phyloP scores from a whole-genome alignment of 148 eudicot species.

The Rhododendron ovatum region DNA sequence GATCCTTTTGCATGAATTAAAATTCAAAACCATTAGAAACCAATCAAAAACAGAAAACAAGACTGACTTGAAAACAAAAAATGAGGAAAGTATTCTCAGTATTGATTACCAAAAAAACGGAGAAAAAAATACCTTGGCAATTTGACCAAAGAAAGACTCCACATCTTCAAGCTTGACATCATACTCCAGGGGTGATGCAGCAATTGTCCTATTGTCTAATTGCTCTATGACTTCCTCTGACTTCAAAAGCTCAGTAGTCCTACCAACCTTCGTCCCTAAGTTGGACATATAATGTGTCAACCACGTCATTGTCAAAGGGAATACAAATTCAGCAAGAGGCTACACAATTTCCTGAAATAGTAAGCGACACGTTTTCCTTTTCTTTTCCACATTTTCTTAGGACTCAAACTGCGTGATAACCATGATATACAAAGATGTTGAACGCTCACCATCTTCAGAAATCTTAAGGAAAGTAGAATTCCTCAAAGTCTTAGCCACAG shows the following conservation, averaged over 20 bases:
- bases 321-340: not conserved
- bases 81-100: not conserved
- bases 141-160: constrained; percentile 70
- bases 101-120: not conserved
- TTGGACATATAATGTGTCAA: not conserved
- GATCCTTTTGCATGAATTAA: not conserved
- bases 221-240: constrained; percentile 83
- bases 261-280: constrained; percentile 80
- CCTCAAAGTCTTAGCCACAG: constrained; percentile 73
- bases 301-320: not conserved
- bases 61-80: not conserved
- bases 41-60: not conserved
- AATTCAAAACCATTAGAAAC: not conserved
- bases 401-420: not conserved
- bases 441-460: constrained; percentile 76
- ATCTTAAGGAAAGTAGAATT: constrained; percentile 61
- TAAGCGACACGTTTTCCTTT: not conserved
- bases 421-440: not conserved
- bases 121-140: constrained; percentile 55
- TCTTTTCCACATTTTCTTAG: not conserved
- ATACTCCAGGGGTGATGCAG: constrained; percentile 82
- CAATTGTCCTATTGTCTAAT: constrained; percentile 72
- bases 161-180: constrained; percentile 81
- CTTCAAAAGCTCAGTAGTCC: constrained; percentile 54
- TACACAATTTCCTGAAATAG: not conserved